Evolutionary conservation across 768 basidiomycete species (phyloP), one percentile per base, ranked within the genome.

Genomic region (Xerocomus potaroensis): DNA sequence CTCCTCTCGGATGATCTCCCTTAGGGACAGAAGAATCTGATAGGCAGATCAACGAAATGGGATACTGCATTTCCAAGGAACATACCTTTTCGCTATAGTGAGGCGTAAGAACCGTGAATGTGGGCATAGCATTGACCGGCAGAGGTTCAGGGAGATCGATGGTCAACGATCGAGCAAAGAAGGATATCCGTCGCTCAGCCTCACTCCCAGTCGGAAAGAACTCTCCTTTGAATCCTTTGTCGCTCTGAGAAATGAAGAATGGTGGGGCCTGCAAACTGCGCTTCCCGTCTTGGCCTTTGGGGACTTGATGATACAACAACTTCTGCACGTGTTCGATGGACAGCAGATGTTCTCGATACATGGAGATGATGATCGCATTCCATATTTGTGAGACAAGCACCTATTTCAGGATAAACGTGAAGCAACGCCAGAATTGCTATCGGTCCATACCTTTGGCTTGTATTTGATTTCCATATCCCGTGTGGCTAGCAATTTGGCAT

Each of bases 331-430:
- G 96, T 57, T 97, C 93, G 61, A 99, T 99, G 39, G 94, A 97
- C 29, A 98, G 74, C n/a, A 99, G 68, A 64, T 98, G 96, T 66
- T 99, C 96, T 61, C 96, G 85, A 69, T 98, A 99, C 96, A 99
- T 99, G 12, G 95, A 98, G 56, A 99, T 98, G 70, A 99, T 96
- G 70, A 99, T 85, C 19, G 96, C 96, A 64, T 99, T 99, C 96
- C 96, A 98, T 45, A 99, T 94, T 69, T 97, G 96, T 14, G 94
- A 96, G 35, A 99, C 95, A 32, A 99, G 78, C 31, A 99, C 92
- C 90, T 92, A 45, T 26, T 21, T 21, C n/a, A 29, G 40, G 52
- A 36, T 43, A 18, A 36, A 30, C 40, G 23, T 21, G 5, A 39
- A n/a, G 4, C 44, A 16, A 5, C 23, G 18, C 12, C 5, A 15